Evolutionary conservation across 2,329 filamentous ascomycete species (phyloP), one percentile per base, ranked within the genome.

Genomic region (Lasiodiplodia theobromae): DNA sequence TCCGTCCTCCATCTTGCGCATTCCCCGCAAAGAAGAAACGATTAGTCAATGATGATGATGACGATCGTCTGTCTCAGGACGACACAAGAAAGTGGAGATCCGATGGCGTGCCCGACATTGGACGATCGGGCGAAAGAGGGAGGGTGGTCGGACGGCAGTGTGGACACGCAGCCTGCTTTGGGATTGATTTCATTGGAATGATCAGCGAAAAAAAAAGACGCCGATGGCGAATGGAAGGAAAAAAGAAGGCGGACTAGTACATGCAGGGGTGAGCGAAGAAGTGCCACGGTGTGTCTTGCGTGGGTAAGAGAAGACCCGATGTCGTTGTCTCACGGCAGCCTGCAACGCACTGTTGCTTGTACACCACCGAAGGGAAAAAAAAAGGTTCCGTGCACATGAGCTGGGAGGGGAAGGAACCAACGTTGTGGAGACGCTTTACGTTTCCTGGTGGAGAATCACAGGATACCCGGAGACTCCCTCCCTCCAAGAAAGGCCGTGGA

Each of bases 291-390:
- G 25, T 54, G 28, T 54, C 52, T 28, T 18, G 23, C 25, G 34
- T 38, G 31, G 40, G 58, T 14, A 51, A n/a, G 58, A 12, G 28
- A 38, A 38, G 10, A 34, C 18, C 44, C 44, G 23, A 47, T 34
- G 7, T n/a, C 40, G 28, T 47, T 31, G 58, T 63, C 47, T 52
- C 44, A 64, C 38, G 31, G 60, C 47, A 64, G 44, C 60, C 23
- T 52, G 60, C 60, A 28, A 52, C 34, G n/a, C 47, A 8, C 7
- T 18, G 37, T 44, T 64, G 52, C 60, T 64, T 47, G 31, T 52
- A 64, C 60, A 58, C 23, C 7, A 44, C 31, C 8, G 6, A 10
- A 34, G 18, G 11, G 28, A 18, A n/a, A 56, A 37, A 11, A 47
- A 47, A 11, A 11, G 7, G 44, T 21, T 21, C 44, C 18, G 44